Conservation (phyloP, 2,329 filamentous ascomycete genomes). For the Sporothrix sp. region DNA sequence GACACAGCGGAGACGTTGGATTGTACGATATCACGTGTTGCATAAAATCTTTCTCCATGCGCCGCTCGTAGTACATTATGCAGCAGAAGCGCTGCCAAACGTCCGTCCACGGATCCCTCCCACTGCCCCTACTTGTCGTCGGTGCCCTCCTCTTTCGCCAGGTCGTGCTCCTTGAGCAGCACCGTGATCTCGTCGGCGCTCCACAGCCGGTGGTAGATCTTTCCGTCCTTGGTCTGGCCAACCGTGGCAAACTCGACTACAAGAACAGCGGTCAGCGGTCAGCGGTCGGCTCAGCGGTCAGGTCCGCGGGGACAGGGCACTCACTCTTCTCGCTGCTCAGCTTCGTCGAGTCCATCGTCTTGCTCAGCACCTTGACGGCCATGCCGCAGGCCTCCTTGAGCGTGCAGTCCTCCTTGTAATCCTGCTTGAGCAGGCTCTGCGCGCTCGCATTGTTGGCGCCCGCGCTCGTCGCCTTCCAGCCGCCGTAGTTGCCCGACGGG, state of each 20-base stretch:
- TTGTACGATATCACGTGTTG: no score
- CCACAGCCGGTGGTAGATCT: conserved; percentile 98
- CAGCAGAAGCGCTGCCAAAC: no score
- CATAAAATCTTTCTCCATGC: no score
- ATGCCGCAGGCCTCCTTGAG: conserved; percentile 93
- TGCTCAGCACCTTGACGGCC: conserved; percentile 97
- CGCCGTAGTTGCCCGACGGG: conserved; percentile 95
- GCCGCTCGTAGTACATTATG: no score
- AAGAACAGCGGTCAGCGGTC: no score
- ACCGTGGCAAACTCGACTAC: conserved; percentile 97
- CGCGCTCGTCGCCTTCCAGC: conserved; percentile 97
- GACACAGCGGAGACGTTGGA: no score
- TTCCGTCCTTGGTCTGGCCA: conserved; percentile 86
- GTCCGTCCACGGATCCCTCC: no score
- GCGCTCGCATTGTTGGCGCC: conserved; percentile 97
- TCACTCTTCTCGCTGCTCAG: conserved; percentile 97
- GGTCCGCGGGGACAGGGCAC: no score
- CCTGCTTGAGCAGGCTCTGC: conserved; percentile 94
- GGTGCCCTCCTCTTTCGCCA: conserved; percentile 74
- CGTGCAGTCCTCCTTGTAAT: conserved; percentile 97
- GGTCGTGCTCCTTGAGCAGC: conserved; percentile 86
- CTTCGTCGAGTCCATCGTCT: conserved; percentile 99
- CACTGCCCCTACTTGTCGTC: conserved; percentile 49
- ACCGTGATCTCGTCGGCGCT: conserved; percentile 91
- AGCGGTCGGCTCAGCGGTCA: no score